Evolutionary conservation across 1,284 basidiomycete genomes (phyloP).

Genomic region (Mixia osmundae): DNA sequence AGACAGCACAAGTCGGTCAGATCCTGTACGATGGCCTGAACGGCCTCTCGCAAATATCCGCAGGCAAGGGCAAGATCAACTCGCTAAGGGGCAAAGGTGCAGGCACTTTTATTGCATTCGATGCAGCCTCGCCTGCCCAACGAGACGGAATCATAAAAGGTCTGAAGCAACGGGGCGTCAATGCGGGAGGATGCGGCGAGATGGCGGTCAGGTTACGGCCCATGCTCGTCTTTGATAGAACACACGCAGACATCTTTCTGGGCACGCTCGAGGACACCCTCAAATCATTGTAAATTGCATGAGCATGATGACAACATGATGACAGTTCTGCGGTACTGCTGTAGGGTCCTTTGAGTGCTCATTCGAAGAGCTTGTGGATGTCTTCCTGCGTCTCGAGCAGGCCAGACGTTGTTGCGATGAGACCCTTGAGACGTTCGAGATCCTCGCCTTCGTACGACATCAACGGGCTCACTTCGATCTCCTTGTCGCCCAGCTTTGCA

Average conservation of each 20-base stretch:
- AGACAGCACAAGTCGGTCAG: constrained; percentile 23
- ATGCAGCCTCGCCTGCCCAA: constrained; percentile 21
- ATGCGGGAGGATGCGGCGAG: constrained; percentile 24
- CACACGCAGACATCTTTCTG: constrained; percentile 25
- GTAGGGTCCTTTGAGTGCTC: no score
- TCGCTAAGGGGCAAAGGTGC: constrained; percentile 27
- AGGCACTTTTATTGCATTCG: constrained; percentile 31
- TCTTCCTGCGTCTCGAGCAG: constrained; percentile 18
- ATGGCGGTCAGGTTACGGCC: constrained; percentile 27
- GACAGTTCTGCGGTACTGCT: no score
- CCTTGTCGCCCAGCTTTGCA: constrained; percentile 36
- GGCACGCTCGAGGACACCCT: constrained; percentile 20
- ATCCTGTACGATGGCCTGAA: constrained; percentile 21
- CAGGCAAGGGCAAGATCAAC: constrained; percentile 16
- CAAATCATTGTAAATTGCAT: constrained; percentile 16
- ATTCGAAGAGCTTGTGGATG: constrained; percentile 8
- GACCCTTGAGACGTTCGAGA: constrained; percentile 52
- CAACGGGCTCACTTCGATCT: constrained; percentile 75
- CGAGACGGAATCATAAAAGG: constrained; percentile 26
- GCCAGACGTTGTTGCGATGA: constrained; percentile 31
- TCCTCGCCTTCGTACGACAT: constrained; percentile 83
- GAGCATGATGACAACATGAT: no score
- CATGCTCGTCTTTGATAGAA: constrained; percentile 26
- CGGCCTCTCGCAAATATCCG: constrained; percentile 15
- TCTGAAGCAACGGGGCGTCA: constrained; percentile 26